Evolutionary conservation across 371 early-diverging fungal species (phyloP), one percentile per base, ranked within the genome.

Genomic region (Parasitella parasitica): DNA sequence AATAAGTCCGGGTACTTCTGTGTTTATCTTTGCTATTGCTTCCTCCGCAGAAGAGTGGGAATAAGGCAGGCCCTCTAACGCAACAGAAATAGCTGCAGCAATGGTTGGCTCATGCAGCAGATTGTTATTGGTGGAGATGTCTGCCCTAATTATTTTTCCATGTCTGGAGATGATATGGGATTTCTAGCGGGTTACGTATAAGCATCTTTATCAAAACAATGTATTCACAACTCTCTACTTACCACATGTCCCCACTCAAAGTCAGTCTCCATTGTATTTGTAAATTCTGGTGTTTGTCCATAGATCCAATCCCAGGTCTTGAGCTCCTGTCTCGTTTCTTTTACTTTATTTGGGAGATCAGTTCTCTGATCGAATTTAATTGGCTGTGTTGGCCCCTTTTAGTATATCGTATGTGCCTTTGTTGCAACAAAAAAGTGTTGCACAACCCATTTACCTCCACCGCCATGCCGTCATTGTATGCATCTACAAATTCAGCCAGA

Each of bases 211-310:
- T 3, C 16, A 0, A 41, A 18, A 20, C 41, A 15, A 16, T 3
- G 9, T 20, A 5, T 6, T 13, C 58, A 15, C 9, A 11, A 49
- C n/a, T n/a, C n/a, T n/a, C n/a, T n/a, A 35, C 77, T 64, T 84
- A 89, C 90, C 72, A 86, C 80, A 56, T 69, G 66, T 16, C 86
- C 89, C 89, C 89, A 89, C 0, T 66, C 16, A 63, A 88, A 88
- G 15, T 59, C 50, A 6, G 70, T 67, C 30, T 84, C 77, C 11
- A 88, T 54, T 30, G 77, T 66, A 66, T 89, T 83, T n/a, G 86
- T 86, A 59, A 97, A 97, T 67, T 91, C 89, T 9, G 97, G 97
- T 15, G 97, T 96, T 76, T 94, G 93, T 4, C 94, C 96, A 62
- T 84, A 96, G 37, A 86, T 86, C 96, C 96, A 97, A 35, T 94